A percentile compares a stretch with the other conserved stretches of the same genome.
Conservation (phyloP, 768 basidiomycete species). For the Suillus decipiens region DNA sequence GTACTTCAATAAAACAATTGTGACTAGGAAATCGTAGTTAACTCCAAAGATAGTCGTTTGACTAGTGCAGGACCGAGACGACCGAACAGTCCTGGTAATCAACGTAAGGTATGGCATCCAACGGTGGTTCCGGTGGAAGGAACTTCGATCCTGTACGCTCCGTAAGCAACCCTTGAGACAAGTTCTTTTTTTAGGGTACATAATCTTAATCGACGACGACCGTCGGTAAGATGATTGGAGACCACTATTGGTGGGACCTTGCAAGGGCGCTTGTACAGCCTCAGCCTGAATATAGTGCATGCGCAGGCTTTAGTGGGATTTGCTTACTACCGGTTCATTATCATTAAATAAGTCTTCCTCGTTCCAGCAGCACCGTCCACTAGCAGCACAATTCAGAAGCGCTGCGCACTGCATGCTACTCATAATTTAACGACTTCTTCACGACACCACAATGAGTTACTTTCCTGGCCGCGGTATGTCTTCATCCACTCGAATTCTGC, state of each 20-base stretch:
- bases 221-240: neutral
- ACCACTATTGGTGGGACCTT: neutral
- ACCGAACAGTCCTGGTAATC: neutral
- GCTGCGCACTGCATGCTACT: conserved; percentile 4
- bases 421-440: conserved; percentile 9
- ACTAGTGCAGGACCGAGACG: neutral
- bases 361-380: neutral
- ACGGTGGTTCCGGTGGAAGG: neutral
- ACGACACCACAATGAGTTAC: conserved; percentile 8
- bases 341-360: neutral
- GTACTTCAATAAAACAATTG: neutral
- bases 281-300: neutral
- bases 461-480: neutral
- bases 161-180: neutral
- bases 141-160: neutral
- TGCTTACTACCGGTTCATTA: neutral
- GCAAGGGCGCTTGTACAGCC: conserved; percentile 1
- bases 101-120: neutral
- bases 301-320: neutral
- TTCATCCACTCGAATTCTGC: neutral
- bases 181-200: neutral
- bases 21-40: neutral
- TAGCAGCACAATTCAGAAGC: neutral
- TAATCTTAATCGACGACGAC: neutral
- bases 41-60: neutral